phyloP scores from a whole-genome alignment of 2,329 filamentous ascomycete genomes.

The Cryphonectria carpinicola region DNA sequence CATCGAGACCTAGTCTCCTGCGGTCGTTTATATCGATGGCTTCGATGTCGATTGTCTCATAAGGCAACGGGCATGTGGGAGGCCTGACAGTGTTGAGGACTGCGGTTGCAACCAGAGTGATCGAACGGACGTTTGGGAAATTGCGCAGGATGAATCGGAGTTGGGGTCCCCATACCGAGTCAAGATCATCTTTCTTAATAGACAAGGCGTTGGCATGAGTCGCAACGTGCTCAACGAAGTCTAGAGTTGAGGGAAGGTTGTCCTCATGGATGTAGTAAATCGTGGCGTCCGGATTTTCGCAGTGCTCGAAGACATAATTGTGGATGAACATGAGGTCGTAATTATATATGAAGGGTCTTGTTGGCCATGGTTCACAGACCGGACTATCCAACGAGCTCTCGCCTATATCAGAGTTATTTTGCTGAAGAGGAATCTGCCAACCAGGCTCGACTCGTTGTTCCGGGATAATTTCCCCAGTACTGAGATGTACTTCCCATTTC shows the following conservation, averaged over 20 bases:
- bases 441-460: neutral
- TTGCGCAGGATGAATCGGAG: constrained; percentile 21
- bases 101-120: constrained; percentile 11
- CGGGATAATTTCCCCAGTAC: constrained; percentile 7
- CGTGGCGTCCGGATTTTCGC: constrained; percentile 8
- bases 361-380: neutral
- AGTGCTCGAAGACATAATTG: constrained; percentile 23
- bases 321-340: constrained; percentile 25
- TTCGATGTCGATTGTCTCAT: constrained; percentile 14
- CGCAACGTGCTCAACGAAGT: constrained; percentile 17
- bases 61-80: neutral
- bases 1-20: constrained; percentile 18
- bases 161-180: constrained; percentile 23
- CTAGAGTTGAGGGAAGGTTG: neutral
- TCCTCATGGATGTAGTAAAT: constrained; percentile 4
- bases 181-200: constrained; percentile 11
- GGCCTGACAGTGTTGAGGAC: constrained; percentile 14
- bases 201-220: constrained; percentile 21
- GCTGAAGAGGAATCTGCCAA: constrained; percentile 2
- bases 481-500: constrained; percentile 18
- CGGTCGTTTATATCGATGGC: constrained; percentile 13
- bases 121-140: constrained; percentile 9
- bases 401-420: neutral
- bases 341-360: neutral
- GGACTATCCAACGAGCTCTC: neutral